Percentiles rank a stretch among this genome's conserved stretches.
Conservation (phyloP, 2,329 filamentous ascomycete genomes). For the Nothopassalora personata region DNA sequence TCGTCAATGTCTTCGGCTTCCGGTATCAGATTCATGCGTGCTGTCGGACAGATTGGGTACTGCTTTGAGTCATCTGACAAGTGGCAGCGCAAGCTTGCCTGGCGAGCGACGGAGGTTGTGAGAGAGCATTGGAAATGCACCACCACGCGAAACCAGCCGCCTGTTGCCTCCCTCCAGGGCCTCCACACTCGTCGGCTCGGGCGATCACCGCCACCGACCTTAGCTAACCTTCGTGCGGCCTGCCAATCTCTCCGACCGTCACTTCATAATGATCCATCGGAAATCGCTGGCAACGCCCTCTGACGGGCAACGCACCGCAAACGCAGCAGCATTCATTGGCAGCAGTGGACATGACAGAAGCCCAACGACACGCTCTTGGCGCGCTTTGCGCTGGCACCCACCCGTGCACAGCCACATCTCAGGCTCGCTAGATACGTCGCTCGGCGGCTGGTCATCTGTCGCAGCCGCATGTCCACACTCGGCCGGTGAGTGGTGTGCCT, state of each 20-base stretch:
- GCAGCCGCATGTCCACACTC: slow-evolving; percentile 5
- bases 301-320: not conserved
- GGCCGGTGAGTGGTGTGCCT: slow-evolving; percentile 13
- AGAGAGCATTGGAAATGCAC: not conserved
- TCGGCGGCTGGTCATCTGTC: slow-evolving; percentile 15
- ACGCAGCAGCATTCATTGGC: not conserved
- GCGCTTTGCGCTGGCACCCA: not conserved
- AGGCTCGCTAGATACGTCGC: slow-evolving; percentile 5
- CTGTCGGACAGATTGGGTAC: not conserved
- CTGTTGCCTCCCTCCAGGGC: slow-evolving; percentile 1
- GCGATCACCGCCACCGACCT: not conserved
- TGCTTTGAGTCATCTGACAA: not conserved
- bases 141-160: not conserved
- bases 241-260: not conserved
- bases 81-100: not conserved
- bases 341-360: not conserved
- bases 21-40: not conserved
- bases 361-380: not conserved
- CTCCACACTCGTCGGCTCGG: too few relatives aligned
- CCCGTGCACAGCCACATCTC: slow-evolving; percentile 11
- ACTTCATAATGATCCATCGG: not conserved
- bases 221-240: not conserved
- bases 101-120: not conserved
- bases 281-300: not conserved
- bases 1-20: not conserved